These are phyloP conservation scores for Euphorbia lathyris DNA, from an alignment of 345 rosid species.

Conservation along the genomic window DNA sequence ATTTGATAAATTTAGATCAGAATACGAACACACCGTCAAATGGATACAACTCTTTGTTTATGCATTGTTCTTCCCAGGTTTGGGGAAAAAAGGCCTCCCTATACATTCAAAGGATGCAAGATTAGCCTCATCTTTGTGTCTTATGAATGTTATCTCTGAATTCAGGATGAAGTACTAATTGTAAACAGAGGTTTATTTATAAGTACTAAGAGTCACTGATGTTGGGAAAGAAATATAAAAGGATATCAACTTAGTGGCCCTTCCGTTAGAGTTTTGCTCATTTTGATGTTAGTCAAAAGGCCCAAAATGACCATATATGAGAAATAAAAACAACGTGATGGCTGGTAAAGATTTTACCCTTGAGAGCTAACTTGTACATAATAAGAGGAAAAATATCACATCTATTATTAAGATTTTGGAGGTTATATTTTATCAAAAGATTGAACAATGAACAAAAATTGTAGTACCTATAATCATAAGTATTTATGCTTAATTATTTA, in stretches of 20 bases:
- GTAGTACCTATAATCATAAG: neutral
- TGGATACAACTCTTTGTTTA: neutral
- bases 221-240: neutral
- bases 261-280: neutral
- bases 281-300: neutral
- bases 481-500: too few species aligned
- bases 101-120: neutral
- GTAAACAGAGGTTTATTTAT: neutral
- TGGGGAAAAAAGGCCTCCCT: neutral
- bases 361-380: too few species aligned
- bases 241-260: neutral
- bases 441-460: neutral
- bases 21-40: neutral
- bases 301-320: neutral
- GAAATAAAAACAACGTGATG: neutral
- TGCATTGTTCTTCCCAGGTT: neutral
- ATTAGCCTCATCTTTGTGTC: neutral
- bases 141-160: neutral
- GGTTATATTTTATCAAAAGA: too few species aligned
- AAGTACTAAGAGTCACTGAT: neutral
- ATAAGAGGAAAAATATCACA: too few species aligned
- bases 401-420: too few species aligned
- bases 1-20: neutral
- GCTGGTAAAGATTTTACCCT: too few species aligned
- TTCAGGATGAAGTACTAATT: neutral